Base-by-base conservation (phyloP, 176 grass and related monocot genomes). In the Dactylis glomerata region DNA sequence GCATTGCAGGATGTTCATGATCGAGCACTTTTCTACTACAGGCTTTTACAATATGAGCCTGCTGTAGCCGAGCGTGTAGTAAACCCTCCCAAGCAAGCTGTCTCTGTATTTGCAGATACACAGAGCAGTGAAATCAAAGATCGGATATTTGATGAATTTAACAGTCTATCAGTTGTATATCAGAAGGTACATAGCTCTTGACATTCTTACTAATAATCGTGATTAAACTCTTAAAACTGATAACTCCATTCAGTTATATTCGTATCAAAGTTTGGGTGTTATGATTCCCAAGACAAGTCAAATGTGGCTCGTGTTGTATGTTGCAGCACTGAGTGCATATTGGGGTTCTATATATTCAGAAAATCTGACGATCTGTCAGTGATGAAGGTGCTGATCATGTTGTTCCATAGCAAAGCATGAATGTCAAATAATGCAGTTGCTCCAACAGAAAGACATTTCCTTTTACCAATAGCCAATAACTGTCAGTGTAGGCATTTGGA, bases 131-230 rank as follows among this genome's bases (percentile, higher is more conserved):
- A 99, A 96, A 92, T 94, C 15, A 99, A 99, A 89, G 97, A 99
- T 68, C 81, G 97, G 15, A 99, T 96, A 89, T 96, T 99, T 82
- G 97, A 99, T 96, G 97, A 99, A 82, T 96, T 96, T 86, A 99
- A 91, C 74, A 90, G 93, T 59, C 51, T 99, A 23, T 96, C 97
- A 64, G 93, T 99, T 61, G 86, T 96, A 69, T 99, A 99, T 81
- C 97, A 99, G 42, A 96, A 96, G 96, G 96, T 98, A 87, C 65
- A 44, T 30, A 55, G 36, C 65, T 83, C 84, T 47, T 47, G 45
- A 14, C 19, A 80, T 80, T 38, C 40, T 31, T 32, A 73, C n/a
- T 61, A 37, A n/a, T 36, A 69, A 49, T 33, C 16, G 10, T 58
- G 14, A 51, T 33, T 33, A 46, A 74, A 38, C 1, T 50, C 52